phyloP scores from a whole-genome alignment of 2,329 filamentous ascomycete genomes.

The Pseudocercospora macadamiae region DNA sequence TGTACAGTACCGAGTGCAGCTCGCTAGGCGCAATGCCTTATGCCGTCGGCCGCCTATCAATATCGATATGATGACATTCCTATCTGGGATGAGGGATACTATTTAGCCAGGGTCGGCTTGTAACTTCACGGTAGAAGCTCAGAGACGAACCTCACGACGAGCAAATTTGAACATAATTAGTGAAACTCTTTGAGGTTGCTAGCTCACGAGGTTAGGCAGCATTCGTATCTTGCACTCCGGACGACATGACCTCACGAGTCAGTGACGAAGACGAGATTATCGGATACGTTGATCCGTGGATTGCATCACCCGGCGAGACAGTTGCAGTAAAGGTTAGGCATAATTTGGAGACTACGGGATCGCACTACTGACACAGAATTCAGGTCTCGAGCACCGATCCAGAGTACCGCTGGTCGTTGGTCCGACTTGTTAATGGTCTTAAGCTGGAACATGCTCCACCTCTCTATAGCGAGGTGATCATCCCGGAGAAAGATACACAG shows the following conservation, averaged over 20 bases:
- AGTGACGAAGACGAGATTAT: slow-evolving; percentile 3
- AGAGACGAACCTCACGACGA: too few relatives aligned
- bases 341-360: too few relatives aligned
- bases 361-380: neutral
- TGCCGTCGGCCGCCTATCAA: neutral
- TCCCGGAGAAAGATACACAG: neutral
- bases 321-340: slow-evolving; percentile 9
- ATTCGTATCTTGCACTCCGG: neutral
- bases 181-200: neutral
- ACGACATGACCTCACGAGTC: neutral
- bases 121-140: neutral
- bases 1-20: too few relatives aligned
- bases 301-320: slow-evolving; percentile 6
- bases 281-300: slow-evolving; percentile 10
- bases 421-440: slow-evolving; percentile 4
- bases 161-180: neutral
- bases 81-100: neutral
- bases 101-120: neutral
- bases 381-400: slow-evolving; percentile 6
- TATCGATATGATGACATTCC: slow-evolving; percentile 2
- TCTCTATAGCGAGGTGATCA: neutral
- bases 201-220: neutral
- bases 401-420: slow-evolving; percentile 3
- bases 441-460: slow-evolving; percentile 1
- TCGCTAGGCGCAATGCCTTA: too few relatives aligned